A percentile compares a stretch with the other conserved stretches of the same genome.
Evolutionary conservation across 495 filamentous ascomycete species (phyloP).

Genomic region (Tetracladium setigerum): DNA sequence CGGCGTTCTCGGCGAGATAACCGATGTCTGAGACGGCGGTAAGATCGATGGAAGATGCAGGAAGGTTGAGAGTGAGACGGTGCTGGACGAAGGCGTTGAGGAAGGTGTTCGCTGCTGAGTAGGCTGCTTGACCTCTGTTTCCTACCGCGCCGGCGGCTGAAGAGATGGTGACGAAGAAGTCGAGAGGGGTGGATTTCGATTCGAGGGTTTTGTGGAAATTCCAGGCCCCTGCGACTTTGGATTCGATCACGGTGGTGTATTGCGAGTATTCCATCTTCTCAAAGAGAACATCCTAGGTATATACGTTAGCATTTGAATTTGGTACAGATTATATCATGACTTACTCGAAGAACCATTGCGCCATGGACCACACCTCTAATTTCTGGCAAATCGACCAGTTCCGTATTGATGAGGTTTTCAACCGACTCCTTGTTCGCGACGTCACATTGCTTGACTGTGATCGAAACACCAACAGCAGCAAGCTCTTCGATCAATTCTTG

Average conservation of each 20-base stretch:
- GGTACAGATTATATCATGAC: background rate
- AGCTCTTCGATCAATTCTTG: slow-evolving; percentile 14
- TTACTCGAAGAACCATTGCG: slow-evolving; percentile 41
- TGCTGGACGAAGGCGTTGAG: slow-evolving; percentile 45
- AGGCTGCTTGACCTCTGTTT: slow-evolving; percentile 53
- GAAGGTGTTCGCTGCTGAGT: slow-evolving; percentile 58
- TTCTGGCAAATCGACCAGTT: slow-evolving; percentile 29
- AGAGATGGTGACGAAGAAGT: slow-evolving; percentile 62
- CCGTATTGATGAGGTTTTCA: slow-evolving; percentile 5
- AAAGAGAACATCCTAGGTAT: slow-evolving; percentile 24
- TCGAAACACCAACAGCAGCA: slow-evolving; percentile 10
- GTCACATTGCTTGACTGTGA: slow-evolving; percentile 29
- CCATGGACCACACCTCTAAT: slow-evolving; percentile 45
- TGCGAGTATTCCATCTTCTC: slow-evolving; percentile 46
- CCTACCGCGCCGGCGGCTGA: slow-evolving; percentile 55
- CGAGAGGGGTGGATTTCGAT: slow-evolving; percentile 30
- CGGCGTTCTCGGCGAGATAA: slow-evolving; percentile 21
- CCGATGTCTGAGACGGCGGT: slow-evolving; percentile 35
- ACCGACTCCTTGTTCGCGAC: slow-evolving; percentile 22
- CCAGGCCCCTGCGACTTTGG: slow-evolving; percentile 49
- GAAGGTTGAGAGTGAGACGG: slow-evolving; percentile 34
- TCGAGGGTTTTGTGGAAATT: slow-evolving; percentile 48
- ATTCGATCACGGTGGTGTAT: slow-evolving; percentile 39
- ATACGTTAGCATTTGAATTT: background rate
- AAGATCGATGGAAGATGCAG: slow-evolving; percentile 46